These are phyloP conservation scores for Angomonas desouzai DNA, from an alignment of 208 protist species.

Conservation along the genomic window DNA sequence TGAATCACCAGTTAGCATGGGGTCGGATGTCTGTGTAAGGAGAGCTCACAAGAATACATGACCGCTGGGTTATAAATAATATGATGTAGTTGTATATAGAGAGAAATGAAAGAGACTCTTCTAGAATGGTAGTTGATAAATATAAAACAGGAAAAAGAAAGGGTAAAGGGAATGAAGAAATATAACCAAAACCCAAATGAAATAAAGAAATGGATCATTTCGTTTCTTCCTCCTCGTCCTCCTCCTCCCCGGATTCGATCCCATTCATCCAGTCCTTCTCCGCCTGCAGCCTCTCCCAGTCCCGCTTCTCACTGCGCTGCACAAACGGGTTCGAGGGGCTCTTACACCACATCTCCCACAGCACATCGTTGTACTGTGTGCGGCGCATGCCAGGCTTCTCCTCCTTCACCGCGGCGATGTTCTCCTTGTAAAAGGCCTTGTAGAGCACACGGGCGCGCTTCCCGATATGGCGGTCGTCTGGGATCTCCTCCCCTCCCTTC, in stretches of 20 bases:
- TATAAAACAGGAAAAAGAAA: not conserved
- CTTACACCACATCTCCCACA: slow-evolving; percentile 90
- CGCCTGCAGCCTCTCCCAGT: slow-evolving; percentile 51
- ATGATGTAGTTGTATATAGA: too few species aligned
- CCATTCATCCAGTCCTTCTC: slow-evolving; percentile 79
- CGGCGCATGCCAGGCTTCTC: slow-evolving; percentile 68
- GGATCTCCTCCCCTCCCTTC: slow-evolving; percentile 14
- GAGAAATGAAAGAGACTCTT: too few species aligned
- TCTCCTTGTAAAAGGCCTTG: slow-evolving; percentile 74
- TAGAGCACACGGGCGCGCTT: slow-evolving; percentile 79
- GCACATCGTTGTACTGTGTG: slow-evolving; percentile 85
- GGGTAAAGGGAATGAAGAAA: slow-evolving; percentile 2
- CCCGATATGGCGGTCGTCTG: slow-evolving; percentile 80
- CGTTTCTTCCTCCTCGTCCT: slow-evolving; percentile 19
- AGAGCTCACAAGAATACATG: too few species aligned
- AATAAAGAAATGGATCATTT: slow-evolving; percentile 1
- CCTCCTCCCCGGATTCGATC: slow-evolving; percentile 37
- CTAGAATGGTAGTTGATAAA: too few species aligned
- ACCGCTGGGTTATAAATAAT: too few species aligned
- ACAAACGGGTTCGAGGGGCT: slow-evolving; percentile 81
- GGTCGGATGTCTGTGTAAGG: too few species aligned
- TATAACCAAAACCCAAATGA: too few species aligned
- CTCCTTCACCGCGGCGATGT: slow-evolving; percentile 60
- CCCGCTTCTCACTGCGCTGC: slow-evolving; percentile 60
- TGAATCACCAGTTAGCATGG: too few species aligned